These are phyloP conservation scores for Cyberlindnera euphorbiiphila DNA, from an alignment of 805 yeast genomes.

Conservation along the genomic window DNA sequence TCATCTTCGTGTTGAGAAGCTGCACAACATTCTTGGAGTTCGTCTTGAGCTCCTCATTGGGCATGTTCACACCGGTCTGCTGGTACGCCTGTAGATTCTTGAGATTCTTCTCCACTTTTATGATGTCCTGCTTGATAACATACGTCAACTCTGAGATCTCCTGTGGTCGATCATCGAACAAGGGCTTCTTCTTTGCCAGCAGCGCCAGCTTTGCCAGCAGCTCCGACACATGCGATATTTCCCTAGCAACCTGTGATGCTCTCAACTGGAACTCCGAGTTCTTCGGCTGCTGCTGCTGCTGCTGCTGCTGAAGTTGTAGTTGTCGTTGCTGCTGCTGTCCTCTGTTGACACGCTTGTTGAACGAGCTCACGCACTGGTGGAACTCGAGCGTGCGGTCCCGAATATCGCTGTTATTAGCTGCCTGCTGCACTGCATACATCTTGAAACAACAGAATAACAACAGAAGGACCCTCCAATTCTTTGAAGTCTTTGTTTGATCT, in stretches of 20 bases:
- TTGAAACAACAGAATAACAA: too few species aligned
- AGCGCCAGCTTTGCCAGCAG: constrained; percentile 74
- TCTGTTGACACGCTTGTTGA: constrained; percentile 53
- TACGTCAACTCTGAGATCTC: constrained; percentile 90
- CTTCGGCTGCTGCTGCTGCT: constrained; percentile 16
- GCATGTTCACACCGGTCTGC: constrained; percentile 35
- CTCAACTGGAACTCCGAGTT: constrained; percentile 53
- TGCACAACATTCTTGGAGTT: constrained; percentile 84
- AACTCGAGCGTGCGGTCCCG: constrained; percentile 91
- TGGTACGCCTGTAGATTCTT: constrained; percentile 55
- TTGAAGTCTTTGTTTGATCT: too few species aligned
- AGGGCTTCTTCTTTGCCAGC: constrained; percentile 82
- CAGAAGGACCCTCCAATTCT: too few species aligned
- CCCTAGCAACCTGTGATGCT: constrained; percentile 84
- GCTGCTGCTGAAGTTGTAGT: too few species aligned
- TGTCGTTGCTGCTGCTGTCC: constrained; percentile 15
- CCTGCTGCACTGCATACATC: constrained; percentile 16
- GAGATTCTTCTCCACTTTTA: constrained; percentile 69
- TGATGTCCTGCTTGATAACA: constrained; percentile 75
- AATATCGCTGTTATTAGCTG: constrained; percentile 28
- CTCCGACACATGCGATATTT: constrained; percentile 81
- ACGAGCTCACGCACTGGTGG: constrained; percentile 82
- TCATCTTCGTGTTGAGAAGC: constrained; percentile 81
- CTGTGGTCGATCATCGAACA: constrained; percentile 90
- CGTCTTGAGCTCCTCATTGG: constrained; percentile 56